Base-by-base conservation (phyloP, 148 eudicot species). In the Cornus kousa region DNA sequence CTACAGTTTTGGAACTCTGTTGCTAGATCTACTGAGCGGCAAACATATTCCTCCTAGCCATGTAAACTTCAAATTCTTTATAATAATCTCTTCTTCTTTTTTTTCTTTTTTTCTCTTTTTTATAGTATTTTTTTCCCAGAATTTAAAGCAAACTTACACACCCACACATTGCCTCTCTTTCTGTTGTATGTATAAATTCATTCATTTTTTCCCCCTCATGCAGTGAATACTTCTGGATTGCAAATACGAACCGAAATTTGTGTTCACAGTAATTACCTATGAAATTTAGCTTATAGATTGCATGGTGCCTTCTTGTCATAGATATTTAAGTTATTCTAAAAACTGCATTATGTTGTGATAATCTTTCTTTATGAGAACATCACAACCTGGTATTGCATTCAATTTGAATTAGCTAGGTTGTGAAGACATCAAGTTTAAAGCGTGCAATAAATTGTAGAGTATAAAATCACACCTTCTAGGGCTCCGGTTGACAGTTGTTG, bases 1-100 rank as follows among this genome's bases (percentile, higher is more conserved):
- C 39, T 91, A 91, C 85, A 91, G 94, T 83, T 91, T 91, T 35
- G 94, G 94, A 22, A 91, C 94, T 46, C 81, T 91, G 86, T 82
- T 91, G 87, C 88, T 91, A 16, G 94, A 91, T 89, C 94, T 91
- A 83, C 79, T 91, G 67, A 91, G 94, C 59, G 94, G 94, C 74
- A 91, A 91, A 76, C 94, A 91, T 82, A 91, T 91, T 70, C 94
- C 94, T 39, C 94, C 94, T 9, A 91, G 92, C 86, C 94, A 91
- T 80, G 94, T 91, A 89, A 79, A 57, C 24, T 70, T 74, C 23
- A 75, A 31, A 39, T 65, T 71, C 59, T 53, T 39, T 22, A 4
- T 57, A 16, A 32, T 68, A 4, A 66, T 71, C 4, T 40, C 17
- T 46, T 3, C 4, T 37, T 55, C 5, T 1, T 9, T 24, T 20